These are phyloP conservation scores for Micromonas commoda DNA, from an alignment of 139 green algal species.

Conservation along the genomic window DNA sequence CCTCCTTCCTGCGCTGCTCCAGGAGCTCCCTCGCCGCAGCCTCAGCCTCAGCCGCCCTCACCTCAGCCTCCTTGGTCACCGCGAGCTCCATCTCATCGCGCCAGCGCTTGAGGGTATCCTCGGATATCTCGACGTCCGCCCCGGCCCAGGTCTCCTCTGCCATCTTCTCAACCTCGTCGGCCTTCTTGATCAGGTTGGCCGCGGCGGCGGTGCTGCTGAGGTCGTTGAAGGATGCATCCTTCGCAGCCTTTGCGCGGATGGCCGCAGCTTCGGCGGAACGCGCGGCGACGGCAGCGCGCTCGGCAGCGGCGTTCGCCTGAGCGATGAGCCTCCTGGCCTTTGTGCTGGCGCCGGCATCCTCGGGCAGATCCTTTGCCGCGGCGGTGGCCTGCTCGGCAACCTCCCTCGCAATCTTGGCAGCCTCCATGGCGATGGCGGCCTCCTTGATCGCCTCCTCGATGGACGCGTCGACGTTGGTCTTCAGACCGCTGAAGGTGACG, in stretches of 20 bases:
- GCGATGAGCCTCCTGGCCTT: neutral
- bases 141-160: neutral
- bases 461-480: neutral
- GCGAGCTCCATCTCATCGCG: neutral
- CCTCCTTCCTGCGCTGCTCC: slow-evolving; percentile 1
- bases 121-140: neutral
- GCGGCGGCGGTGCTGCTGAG: neutral
- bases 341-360: neutral
- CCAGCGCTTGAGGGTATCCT: neutral
- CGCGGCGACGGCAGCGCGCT: neutral
- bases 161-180: neutral
- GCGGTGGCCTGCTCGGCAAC: neutral
- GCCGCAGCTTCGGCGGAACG: neutral
- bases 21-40: neutral
- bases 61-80: neutral
- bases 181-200: neutral
- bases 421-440: neutral
- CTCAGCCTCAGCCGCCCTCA: neutral
- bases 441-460: neutral
- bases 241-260: neutral
- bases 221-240: neutral
- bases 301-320: neutral
- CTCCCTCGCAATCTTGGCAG: neutral
- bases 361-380: neutral
- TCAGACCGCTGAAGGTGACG: neutral